A percentile compares a stretch with the other conserved stretches of the same genome.
Conservation (phyloP, 2,329 filamentous ascomycete genomes). For the Pestalotiopsis sp. region DNA sequence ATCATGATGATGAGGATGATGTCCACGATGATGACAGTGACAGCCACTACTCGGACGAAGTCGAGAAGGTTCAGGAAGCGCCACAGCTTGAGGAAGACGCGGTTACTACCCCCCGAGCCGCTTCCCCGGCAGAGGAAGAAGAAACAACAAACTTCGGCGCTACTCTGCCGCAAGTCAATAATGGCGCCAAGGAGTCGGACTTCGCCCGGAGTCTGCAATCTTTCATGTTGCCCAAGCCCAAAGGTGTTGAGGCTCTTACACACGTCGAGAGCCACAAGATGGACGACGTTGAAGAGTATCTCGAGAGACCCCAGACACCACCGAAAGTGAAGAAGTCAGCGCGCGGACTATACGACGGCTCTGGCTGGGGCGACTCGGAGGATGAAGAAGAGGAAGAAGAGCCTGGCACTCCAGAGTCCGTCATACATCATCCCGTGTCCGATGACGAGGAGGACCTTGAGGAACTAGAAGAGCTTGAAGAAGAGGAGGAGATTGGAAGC, state of each 20-base stretch:
- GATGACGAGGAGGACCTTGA: constrained; percentile 40
- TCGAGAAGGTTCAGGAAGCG: constrained; percentile 22
- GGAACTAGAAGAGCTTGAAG: constrained; percentile 27
- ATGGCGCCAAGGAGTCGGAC: constrained; percentile 34
- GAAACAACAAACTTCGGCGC: constrained; percentile 34
- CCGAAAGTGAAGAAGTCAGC: constrained; percentile 51
- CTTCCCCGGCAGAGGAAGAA: constrained; percentile 37
- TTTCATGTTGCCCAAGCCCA: constrained; percentile 48
- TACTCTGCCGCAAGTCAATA: constrained; percentile 41
- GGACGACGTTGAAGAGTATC: constrained; percentile 37
- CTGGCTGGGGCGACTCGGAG: constrained; percentile 55
- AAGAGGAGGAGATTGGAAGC: constrained; percentile 29
- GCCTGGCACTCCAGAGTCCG: constrained; percentile 81
- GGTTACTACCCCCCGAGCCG: constrained; percentile 52
- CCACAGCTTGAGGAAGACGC: constrained; percentile 45
- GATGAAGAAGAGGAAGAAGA: constrained; percentile 58
- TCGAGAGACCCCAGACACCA: constrained; percentile 52
- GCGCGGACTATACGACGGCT: constrained; percentile 42
- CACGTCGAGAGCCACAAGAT: constrained; percentile 36
- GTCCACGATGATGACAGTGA: constrained; percentile 52
- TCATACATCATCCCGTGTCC: constrained; percentile 76
- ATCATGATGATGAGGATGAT: constrained; percentile 13
- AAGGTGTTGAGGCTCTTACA: constrained; percentile 35
- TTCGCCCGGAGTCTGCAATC: constrained; percentile 48
- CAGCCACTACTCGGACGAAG: constrained; percentile 58